Evolutionary conservation across 192 early-diverging fungal genomes (phyloP).

Genomic region (Coemansia sp.): DNA sequence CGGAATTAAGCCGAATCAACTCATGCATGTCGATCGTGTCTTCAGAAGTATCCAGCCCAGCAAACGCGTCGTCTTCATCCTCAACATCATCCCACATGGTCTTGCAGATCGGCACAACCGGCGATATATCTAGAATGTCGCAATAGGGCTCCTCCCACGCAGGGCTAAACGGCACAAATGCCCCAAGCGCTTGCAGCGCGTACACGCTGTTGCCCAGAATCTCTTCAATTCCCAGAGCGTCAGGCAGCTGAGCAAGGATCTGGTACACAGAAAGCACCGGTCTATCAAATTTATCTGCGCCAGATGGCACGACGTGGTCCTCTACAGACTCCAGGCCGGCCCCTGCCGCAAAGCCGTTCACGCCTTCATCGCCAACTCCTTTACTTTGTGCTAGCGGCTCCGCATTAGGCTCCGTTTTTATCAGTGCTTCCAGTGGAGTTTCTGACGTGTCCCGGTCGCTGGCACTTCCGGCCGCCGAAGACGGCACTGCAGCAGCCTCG

Average conservation of each 20-base stretch:
- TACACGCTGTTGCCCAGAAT: constrained; percentile 44
- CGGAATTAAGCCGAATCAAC: constrained; percentile 19
- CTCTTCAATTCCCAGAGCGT: constrained; percentile 25
- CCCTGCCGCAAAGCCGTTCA: neutral
- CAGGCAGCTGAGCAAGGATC: constrained; percentile 28
- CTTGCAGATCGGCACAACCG: constrained; percentile 50
- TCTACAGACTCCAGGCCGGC: neutral
- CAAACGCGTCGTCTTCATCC: constrained; percentile 1
- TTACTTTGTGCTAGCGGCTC: neutral
- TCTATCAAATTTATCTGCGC: constrained; percentile 18
- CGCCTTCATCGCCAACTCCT: neutral
- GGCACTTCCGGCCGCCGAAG: neutral
- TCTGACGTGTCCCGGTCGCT: constrained; percentile 1
- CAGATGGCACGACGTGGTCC: constrained; percentile 29
- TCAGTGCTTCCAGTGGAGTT: neutral
- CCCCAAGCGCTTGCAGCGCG: constrained; percentile 28
- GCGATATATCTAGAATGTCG: constrained; percentile 43
- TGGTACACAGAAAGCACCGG: constrained; percentile 37
- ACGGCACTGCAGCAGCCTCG: constrained; percentile 1
- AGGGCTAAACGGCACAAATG: constrained; percentile 30
- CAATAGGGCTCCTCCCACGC: constrained; percentile 46
- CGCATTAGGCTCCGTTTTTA: neutral
- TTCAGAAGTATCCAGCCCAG: neutral
- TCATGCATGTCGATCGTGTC: constrained; percentile 21
- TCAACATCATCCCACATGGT: constrained; percentile 46